Conservation (phyloP, 495 filamentous ascomycete species). For the Hypoxylon cercidicola region DNA sequence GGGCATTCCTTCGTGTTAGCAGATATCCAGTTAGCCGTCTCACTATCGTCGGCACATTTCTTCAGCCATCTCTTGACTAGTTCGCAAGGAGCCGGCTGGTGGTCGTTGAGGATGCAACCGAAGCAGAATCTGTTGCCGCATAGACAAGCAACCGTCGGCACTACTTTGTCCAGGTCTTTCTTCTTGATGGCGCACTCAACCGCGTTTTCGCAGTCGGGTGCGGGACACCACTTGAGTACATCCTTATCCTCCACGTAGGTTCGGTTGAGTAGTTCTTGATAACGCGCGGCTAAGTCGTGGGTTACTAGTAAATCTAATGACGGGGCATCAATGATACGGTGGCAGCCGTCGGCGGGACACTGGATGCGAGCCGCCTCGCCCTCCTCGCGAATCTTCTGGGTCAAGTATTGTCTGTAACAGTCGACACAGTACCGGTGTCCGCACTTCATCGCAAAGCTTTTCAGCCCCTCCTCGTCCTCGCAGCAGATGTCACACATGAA, state of each 20-base stretch:
- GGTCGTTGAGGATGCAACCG: conserved; percentile 91
- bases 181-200: conserved; percentile 88
- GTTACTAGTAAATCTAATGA: conserved; percentile 86
- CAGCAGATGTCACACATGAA: conserved; percentile 97
- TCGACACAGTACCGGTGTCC: conserved; percentile 94
- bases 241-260: conserved; percentile 98
- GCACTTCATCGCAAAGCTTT: conserved; percentile 95
- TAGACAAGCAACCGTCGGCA: conserved; percentile 86
- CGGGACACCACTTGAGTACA: conserved; percentile 94
- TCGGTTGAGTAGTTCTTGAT: conserved; percentile 85
- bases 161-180: conserved; percentile 82
- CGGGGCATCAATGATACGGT: conserved; percentile 89
- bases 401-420: conserved; percentile 91
- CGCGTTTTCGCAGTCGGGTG: conserved; percentile 92
- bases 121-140: conserved; percentile 94
- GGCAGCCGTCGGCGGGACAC: conserved; percentile 88
- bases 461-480: conserved; percentile 81
- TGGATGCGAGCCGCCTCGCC: conserved; percentile 95
- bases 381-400: conserved; percentile 91
- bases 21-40: conserved; percentile 99
- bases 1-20: conserved; percentile 99
- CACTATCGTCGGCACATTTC: conserved; percentile 98
- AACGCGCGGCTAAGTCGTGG: conserved; percentile 76
- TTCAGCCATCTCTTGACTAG: conserved; percentile 96
- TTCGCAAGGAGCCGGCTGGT: conserved; percentile 91